Conservation (phyloP, 768 basidiomycete species). For the Mycena indigotica region DNA sequence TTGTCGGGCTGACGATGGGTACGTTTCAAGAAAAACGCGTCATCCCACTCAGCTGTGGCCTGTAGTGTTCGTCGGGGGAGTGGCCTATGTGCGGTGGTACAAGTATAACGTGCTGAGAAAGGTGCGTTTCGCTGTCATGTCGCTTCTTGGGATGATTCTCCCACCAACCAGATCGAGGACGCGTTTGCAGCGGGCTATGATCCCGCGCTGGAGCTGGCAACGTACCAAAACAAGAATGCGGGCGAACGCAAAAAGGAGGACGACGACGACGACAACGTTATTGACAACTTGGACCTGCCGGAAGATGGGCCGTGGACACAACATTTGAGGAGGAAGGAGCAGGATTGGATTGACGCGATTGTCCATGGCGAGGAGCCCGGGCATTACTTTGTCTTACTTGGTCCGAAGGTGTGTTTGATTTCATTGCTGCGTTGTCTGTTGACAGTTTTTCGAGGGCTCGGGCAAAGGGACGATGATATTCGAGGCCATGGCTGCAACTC, state of each 20-base stretch:
- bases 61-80: conserved; percentile 69
- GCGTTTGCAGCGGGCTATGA: conserved; percentile 83
- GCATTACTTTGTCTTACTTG: conserved; percentile 76
- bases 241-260: conserved; percentile 28
- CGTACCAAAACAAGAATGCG: conserved; percentile 41
- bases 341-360: conserved; percentile 75
- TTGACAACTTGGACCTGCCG: conserved; percentile 31
- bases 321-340: conserved; percentile 72
- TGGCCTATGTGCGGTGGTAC: conserved; percentile 77
- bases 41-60: not conserved
- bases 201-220: conserved; percentile 75
- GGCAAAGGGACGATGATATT: conserved; percentile 85
- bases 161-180: conserved; percentile 60
- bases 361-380: conserved; percentile 72
- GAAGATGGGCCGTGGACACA: conserved; percentile 51
- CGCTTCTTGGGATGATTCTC: conserved; percentile 3
- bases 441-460: conserved; percentile 51
- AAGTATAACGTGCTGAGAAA: conserved; percentile 81
- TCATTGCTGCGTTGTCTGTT: not conserved
- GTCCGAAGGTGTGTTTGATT: conserved; percentile 60
- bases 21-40: conserved; percentile 25
- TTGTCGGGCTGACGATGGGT: conserved; percentile 66
- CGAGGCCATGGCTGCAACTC: conserved; percentile 73
- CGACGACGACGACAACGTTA: conserved; percentile 30
- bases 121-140: conserved; percentile 39